Percentiles rank a stretch among this genome's conserved stretches.
phyloP scores from a whole-genome alignment of 2,329 filamentous ascomycete species.

The Uncinocarpus reesii region DNA sequence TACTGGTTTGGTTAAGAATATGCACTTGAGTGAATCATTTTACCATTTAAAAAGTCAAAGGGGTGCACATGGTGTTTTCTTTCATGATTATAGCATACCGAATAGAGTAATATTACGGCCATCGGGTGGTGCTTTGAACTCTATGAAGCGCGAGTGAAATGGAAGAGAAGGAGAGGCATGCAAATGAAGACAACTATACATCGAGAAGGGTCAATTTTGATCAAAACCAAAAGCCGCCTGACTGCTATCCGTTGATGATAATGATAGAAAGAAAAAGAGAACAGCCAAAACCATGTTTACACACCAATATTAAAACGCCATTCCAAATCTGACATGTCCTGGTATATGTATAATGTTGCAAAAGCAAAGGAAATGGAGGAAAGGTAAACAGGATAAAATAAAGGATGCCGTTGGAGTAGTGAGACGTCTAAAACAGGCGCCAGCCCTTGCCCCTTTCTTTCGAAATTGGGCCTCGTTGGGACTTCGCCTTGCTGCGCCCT shows the following conservation, averaged over 20 bases:
- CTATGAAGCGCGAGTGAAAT: background rate
- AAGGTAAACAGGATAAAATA: background rate
- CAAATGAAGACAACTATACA: slow-evolving; percentile 1
- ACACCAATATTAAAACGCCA: slow-evolving; percentile 14
- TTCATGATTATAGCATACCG: too few species aligned
- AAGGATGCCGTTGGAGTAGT: background rate
- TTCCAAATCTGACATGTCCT: slow-evolving; percentile 14
- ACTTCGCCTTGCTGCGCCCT: slow-evolving; percentile 52
- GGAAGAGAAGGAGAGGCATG: background rate
- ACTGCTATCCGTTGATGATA: background rate
- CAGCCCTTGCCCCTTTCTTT: slow-evolving; percentile 34
- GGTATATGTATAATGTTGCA: slow-evolving; percentile 16
- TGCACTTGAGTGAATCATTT: background rate
- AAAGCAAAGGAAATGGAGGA: background rate
- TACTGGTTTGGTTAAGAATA: background rate
- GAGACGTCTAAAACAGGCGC: slow-evolving; percentile 34
- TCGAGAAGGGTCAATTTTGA: background rate
- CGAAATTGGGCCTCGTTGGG: slow-evolving; percentile 27
- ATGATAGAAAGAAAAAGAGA: background rate
- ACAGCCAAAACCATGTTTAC: background rate
- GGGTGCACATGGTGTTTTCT: too few species aligned
- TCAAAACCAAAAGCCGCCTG: background rate
- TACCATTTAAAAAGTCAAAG: too few species aligned
- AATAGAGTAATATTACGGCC: background rate
- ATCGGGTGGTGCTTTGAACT: background rate